Percentiles rank a stretch among this genome's conserved stretches.
Conservation (phyloP, 805 yeast genomes). For the Lachancea meyersii region DNA sequence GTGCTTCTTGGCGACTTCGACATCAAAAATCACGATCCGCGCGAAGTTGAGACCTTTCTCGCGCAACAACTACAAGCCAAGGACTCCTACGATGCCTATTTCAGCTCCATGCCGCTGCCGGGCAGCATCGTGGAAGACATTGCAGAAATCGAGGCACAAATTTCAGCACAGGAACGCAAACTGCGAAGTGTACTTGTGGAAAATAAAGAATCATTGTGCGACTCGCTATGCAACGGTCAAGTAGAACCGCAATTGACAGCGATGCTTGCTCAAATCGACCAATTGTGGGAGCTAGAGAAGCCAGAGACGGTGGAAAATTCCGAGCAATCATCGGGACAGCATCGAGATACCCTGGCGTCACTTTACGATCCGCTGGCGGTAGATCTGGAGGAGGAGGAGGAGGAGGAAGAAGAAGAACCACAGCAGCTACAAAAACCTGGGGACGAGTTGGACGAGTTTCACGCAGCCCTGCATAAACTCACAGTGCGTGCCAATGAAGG, state of each 20-base stretch:
- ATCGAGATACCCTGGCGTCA: neutral
- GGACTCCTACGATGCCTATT: conserved; percentile 39
- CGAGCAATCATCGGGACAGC: neutral
- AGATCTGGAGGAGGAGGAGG: no score
- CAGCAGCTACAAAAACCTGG: no score
- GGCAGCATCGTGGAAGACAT: conserved; percentile 52
- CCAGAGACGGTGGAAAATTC: conserved; percentile 12
- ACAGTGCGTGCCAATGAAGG: conserved; percentile 15
- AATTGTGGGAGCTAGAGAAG: conserved; percentile 30
- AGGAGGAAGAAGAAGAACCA: no score
- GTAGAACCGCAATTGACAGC: conserved; percentile 12
- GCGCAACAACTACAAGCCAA: conserved; percentile 35
- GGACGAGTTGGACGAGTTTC: conserved; percentile 28
- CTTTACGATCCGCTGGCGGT: conserved; percentile 14
- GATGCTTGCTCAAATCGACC: conserved; percentile 21
- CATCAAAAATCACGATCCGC: neutral
- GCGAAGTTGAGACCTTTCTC: neutral
- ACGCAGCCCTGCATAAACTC: conserved; percentile 22
- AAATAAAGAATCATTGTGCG: conserved; percentile 36
- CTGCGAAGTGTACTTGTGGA: conserved; percentile 37
- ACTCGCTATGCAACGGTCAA: conserved; percentile 35
- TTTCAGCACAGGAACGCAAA: conserved; percentile 41
- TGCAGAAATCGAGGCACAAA: conserved; percentile 62
- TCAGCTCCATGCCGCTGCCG: conserved; percentile 34
- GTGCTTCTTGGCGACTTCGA: conserved; percentile 4